Percentiles rank a stretch among this genome's conserved stretches.
Evolutionary conservation across 768 basidiomycete genomes (phyloP).

Genomic region (Suillus ampliporus): DNA sequence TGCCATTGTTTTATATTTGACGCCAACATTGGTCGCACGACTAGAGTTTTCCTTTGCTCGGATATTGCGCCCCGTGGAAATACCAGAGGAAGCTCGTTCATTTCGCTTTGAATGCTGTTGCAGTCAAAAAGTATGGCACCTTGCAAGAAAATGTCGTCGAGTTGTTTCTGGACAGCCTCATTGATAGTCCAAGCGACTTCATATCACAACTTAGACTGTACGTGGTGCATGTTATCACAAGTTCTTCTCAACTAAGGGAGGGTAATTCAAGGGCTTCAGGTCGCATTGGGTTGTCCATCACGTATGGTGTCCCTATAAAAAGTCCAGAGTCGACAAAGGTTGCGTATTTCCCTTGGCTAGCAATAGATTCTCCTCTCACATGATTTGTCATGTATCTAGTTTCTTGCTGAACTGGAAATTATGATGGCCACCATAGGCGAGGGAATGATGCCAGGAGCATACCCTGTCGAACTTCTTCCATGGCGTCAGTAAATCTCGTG

Average conservation of each 20-base stretch:
- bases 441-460: conserved; percentile 11
- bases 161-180: conserved; percentile 7
- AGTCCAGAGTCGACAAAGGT: conserved; percentile 5
- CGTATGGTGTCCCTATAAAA: conserved; percentile 11
- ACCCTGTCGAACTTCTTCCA: conserved; percentile 8
- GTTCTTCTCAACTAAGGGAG: background rate
- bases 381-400: background rate
- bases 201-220: conserved; percentile 8
- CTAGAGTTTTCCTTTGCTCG: conserved; percentile 18
- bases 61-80: conserved; percentile 12
- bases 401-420: conserved; percentile 10
- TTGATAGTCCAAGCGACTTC: conserved; percentile 7
- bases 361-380: background rate
- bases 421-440: conserved; percentile 5
- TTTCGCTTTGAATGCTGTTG: conserved; percentile 5
- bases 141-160: conserved; percentile 9
- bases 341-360: background rate
- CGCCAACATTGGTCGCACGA: background rate
- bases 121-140: conserved; percentile 3
- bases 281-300: conserved; percentile 13
- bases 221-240: background rate
- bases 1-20: background rate
- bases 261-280: conserved; percentile 1
- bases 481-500: conserved; percentile 6
- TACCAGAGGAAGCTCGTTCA: conserved; percentile 14